A percentile compares a stretch with the other conserved stretches of the same genome.
Conservation (phyloP, 768 basidiomycete species). For the Mycena capillaripes region DNA sequence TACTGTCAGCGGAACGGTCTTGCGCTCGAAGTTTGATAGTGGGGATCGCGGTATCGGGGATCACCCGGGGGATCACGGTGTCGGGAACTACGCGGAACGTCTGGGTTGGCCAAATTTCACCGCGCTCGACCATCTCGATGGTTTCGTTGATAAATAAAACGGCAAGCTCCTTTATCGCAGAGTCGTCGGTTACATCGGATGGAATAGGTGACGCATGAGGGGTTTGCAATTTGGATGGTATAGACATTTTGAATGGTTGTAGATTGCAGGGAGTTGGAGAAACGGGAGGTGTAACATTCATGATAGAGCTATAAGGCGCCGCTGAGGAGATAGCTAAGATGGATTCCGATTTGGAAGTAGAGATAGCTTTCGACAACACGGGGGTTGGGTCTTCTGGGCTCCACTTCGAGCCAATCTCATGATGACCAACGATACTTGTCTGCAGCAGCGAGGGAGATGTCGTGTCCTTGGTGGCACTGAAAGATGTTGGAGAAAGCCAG, state of each 20-base stretch:
- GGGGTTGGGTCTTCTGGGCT: too few relatives aligned
- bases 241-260: neutral
- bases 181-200: neutral
- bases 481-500: neutral
- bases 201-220: neutral
- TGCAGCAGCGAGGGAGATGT: neutral
- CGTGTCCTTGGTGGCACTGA: neutral
- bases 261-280: neutral
- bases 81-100: too few relatives aligned
- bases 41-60: too few relatives aligned
- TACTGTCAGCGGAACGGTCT: too few relatives aligned
- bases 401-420: too few relatives aligned
- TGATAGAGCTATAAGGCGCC: neutral
- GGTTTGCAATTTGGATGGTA: neutral
- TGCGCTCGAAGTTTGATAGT: too few relatives aligned
- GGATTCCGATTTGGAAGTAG: neutral
- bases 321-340: neutral
- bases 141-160: conserved; percentile 22
- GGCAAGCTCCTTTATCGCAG: neutral
- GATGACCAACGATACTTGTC: neutral
- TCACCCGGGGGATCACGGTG: too few relatives aligned
- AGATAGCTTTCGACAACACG: neutral
- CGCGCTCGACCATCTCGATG: conserved; percentile 19
- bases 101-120: conserved; percentile 3
- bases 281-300: neutral